A percentile compares a stretch with the other conserved stretches of the same genome.
Conservation (phyloP, 2,329 filamentous ascomycete species). For the Falciphora oryzae region DNA sequence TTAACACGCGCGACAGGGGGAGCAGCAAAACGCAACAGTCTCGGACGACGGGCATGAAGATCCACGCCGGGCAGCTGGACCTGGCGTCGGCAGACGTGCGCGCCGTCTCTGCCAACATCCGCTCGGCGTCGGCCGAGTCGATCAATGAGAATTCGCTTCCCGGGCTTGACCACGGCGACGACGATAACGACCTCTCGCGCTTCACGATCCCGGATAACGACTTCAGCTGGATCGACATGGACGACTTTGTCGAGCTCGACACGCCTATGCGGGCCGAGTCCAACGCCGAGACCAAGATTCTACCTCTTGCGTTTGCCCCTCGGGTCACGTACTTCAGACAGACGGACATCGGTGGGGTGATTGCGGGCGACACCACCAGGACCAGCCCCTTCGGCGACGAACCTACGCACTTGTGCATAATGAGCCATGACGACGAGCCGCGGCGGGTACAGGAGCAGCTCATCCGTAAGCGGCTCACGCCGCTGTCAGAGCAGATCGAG, state of each 20-base stretch:
- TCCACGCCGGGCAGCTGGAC: conserved; percentile 90
- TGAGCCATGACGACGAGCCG: conserved; percentile 86
- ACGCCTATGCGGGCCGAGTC: conserved; percentile 89
- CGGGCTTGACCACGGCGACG: conserved; percentile 41
- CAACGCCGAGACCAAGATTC: conserved; percentile 88
- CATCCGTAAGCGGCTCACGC: conserved; percentile 72
- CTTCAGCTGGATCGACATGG: conserved; percentile 97
- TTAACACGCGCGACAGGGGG: conserved; percentile 67
- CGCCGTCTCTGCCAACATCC: conserved; percentile 86
- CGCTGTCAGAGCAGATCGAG: conserved; percentile 71
- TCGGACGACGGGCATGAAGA: conserved; percentile 87
- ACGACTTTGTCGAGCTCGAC: conserved; percentile 96
- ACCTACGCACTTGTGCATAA: conserved; percentile 89
- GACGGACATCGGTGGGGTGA: conserved; percentile 81
- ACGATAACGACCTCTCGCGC: conserved; percentile 68
- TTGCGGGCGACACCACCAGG: conserved; percentile 72
- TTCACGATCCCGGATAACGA: conserved; percentile 97
- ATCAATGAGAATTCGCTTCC: conserved; percentile 56
- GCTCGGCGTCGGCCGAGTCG: conserved; percentile 71
- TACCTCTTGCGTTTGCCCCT: conserved; percentile 89
- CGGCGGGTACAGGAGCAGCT: conserved; percentile 81
- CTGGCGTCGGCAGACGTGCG: conserved; percentile 87
- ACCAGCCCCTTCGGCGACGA: conserved; percentile 91
- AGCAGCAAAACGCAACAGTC: conserved; percentile 65
- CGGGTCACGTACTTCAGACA: conserved; percentile 95